These are phyloP conservation scores for Sarcocystis neurona DNA, from an alignment of 169 alveolate species.

Conservation along the genomic window DNA sequence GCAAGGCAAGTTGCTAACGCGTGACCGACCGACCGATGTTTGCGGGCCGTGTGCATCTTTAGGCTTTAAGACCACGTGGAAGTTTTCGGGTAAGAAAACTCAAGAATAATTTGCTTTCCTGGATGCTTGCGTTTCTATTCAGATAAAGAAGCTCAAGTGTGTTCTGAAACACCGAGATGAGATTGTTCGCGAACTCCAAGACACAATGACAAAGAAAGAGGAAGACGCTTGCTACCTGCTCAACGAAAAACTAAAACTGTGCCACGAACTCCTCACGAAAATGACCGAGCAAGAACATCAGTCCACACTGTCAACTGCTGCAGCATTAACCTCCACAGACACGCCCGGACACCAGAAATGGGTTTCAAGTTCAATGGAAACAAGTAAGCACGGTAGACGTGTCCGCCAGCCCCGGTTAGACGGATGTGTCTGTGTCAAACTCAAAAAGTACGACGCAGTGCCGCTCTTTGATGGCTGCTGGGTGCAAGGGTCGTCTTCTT, in stretches of 20 bases:
- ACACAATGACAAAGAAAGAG: background rate
- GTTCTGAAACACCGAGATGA: background rate
- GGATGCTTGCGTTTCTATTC: background rate
- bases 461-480: no score
- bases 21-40: no score
- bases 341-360: background rate
- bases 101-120: background rate
- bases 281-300: background rate
- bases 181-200: background rate
- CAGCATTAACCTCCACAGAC: background rate
- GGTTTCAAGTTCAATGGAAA: background rate
- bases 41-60: no score
- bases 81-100: no score
- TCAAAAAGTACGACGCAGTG: no score
- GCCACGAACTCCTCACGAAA: constrained; percentile 15
- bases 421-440: background rate
- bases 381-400: background rate
- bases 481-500: no score
- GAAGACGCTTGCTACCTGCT: constrained; percentile 13
- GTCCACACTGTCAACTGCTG: background rate
- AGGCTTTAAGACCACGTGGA: no score
- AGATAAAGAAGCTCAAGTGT: background rate
- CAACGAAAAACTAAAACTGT: background rate
- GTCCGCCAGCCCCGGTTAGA: background rate
- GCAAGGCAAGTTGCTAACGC: background rate